Conservation (phyloP, 1,139 yeast genomes). For the Debaryomyces subglobosus region DNA sequence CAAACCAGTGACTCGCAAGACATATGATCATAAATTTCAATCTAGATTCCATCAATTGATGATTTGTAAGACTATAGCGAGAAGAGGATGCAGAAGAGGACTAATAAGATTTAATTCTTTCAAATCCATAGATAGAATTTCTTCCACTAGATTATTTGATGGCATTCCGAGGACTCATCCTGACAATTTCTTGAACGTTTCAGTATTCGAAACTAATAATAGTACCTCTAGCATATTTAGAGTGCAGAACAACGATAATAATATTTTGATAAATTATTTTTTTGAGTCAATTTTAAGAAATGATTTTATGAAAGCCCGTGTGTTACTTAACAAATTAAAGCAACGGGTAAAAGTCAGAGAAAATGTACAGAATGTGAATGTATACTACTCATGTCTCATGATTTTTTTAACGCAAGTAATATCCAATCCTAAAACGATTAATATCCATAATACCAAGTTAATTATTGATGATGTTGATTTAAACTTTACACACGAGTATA, state of each 20-base stretch:
- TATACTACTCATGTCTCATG: slow-evolving; percentile 19
- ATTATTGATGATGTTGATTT: slow-evolving; percentile 16
- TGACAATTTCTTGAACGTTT: slow-evolving; percentile 7
- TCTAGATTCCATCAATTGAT: not conserved
- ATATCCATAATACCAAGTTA: slow-evolving; percentile 17
- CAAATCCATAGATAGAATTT: not conserved
- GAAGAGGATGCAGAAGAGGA: not conserved
- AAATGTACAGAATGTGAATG: slow-evolving; percentile 9
- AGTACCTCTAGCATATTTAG: slow-evolving; percentile 5
- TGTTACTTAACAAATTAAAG: slow-evolving; percentile 5
- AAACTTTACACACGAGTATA: slow-evolving; percentile 4
- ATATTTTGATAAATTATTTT: slow-evolving; percentile 10
- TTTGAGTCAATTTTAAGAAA: slow-evolving; percentile 8
- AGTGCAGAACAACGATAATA: slow-evolving; percentile 9
- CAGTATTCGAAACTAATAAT: slow-evolving; percentile 3
- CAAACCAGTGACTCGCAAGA: not conserved
- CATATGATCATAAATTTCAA: not conserved
- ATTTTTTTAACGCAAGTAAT: slow-evolving; percentile 14
- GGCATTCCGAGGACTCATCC: slow-evolving; percentile 6
- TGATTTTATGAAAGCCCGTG: slow-evolving; percentile 9
- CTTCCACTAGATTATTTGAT: not conserved
- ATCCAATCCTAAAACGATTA: slow-evolving; percentile 8
- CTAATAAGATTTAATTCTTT: not conserved
- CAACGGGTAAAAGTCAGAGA: slow-evolving; percentile 1
- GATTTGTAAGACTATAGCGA: slow-evolving; percentile 1